Base-by-base conservation (phyloP, 345 rosid species). In the thale cress (Arabidopsis thaliana) region DNA sequence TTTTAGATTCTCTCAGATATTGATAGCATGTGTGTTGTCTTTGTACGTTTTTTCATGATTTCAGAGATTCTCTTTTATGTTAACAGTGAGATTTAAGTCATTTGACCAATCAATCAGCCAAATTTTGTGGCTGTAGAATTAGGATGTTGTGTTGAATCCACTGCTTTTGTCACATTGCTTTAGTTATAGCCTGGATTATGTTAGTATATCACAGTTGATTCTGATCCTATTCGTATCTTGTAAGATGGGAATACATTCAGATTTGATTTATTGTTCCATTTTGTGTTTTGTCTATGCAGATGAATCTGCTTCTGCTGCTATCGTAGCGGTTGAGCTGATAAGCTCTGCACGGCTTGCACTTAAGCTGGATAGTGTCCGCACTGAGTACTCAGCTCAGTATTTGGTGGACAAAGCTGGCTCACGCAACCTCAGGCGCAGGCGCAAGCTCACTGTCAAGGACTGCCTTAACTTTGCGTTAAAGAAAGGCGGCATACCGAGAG, bases 341-440 rank as follows among this genome's bases (percentile, higher is more conserved):
- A 61, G 50, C 50, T 40, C 50, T 40, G 34, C 50, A 61, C 20
- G 65, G 20, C 32, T 60, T 40, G 9, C 10, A 61, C 66, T 40
- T 41, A 24, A 61, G 49, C 66, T 61, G 2, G 66, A 61, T 6
- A 23, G 6, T 12, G 66, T 23, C 6, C 4, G 6, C 22, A 59
- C 64, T 37, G 45, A 59, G 64, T 59, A 34, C 64, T 59, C 64
- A 59, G 64, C 64, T 59, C 49, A 41, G 66, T 61, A 61, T 40
- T 41, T 61, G 22, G 34, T 61, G 22, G 34, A 61, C 34, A 61
- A 61, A 12, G 66, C 49, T 23, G 6, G 48, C 36, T 60, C 55
- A 28, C 56, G 2, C n/a, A 45, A 30, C 9, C 16, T 0, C 64
- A 23, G 42, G 34, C 56, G 2, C 24, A 45, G 40, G 10, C 8